Percentiles rank a stretch among this genome's conserved stretches.
phyloP scores from a whole-genome alignment of 1,139 yeast genomes.

The Saccharomyces pastorianus region DNA sequence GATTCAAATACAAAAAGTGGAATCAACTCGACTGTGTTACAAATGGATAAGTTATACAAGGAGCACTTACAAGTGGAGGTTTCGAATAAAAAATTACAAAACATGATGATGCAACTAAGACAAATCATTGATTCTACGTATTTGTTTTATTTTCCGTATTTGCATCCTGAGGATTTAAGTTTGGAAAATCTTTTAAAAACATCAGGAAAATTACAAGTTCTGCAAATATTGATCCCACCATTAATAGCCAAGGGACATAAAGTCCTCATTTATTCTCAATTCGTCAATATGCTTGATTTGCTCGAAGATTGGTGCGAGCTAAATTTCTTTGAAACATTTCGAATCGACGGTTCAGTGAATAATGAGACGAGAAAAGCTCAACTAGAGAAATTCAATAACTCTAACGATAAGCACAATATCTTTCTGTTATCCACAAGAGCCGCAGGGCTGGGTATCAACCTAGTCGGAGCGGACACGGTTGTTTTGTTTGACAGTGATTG shows the following conservation, averaged over 20 bases:
- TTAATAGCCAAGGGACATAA: constrained; percentile 51
- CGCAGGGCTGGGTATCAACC: constrained; percentile 88
- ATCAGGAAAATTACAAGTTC: constrained; percentile 64
- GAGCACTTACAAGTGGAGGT: constrained; percentile 30
- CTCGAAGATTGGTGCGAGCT: constrained; percentile 59
- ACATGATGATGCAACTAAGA: constrained; percentile 73
- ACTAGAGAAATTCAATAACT: constrained; percentile 46
- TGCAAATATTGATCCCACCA: constrained; percentile 52
- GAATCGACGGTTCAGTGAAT: constrained; percentile 70
- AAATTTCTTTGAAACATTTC: constrained; percentile 41
- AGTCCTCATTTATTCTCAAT: constrained; percentile 74
- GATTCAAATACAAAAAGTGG: constrained; percentile 6
- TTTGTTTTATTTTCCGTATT: constrained; percentile 73
- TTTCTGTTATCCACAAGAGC: constrained; percentile 85
- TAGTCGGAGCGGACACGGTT: constrained; percentile 83
- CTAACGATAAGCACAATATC: constrained; percentile 30
- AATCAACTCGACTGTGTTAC: constrained; percentile 9
- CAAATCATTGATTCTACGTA: constrained; percentile 81
- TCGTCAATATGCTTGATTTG: constrained; percentile 68
- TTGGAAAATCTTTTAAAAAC: constrained; percentile 37
- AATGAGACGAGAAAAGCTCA: constrained; percentile 60
- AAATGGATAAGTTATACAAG: constrained; percentile 27
- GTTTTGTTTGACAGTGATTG: constrained; percentile 87
- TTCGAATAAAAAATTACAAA: constrained; percentile 45
- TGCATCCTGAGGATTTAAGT: constrained; percentile 34